Base-by-base conservation (phyloP, 768 basidiomycete species). In the Auriscalpium orientale region DNA sequence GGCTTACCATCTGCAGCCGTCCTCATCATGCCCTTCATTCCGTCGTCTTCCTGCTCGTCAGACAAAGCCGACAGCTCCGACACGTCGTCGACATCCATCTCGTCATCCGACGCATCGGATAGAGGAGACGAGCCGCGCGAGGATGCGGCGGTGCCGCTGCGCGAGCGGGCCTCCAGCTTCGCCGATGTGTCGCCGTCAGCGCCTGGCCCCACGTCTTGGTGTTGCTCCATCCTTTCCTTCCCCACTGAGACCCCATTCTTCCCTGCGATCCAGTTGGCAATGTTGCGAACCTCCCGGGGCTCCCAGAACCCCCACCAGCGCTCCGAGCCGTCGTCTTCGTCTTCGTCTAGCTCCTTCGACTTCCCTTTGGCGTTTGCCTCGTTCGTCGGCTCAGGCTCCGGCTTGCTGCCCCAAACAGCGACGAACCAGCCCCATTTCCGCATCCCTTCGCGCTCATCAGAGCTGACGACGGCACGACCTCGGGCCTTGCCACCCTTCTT, bases 301-400 rank as follows among this genome's bases (percentile, higher is more conserved):
- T 86, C 75, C 72, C 76, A 79, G 69, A 91, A 84, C 12, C 78
- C 85, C 86, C 88, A 90, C 89, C 89, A 91, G n/a, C 71, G 72
- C 53, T 83, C 79, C 3, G 71, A 67, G 2, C 77, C 76, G 4
- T 70, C 72, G 0, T 72, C 69, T 11, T 66, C 66, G 6, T 67
- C 64, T 3, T 66, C 65, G 10, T 70, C 72, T 2, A 60, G 61
- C 9, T 72, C 67, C 7, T 68, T 60, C 20, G 56, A 49, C 9
- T 56, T 50, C 28, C 58, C 61, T 56, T 64, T 64, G 49, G 63
- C 68, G 46, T 62, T 62, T 2, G 53, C 51, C 9, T 64, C 67
- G 15, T 57, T 63, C 33, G 56, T 47, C 21, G 65, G 58, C 2
- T 59, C 68, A 58, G 56, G 70, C 18, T 66, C 59, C 0, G 83